A percentile compares a stretch with the other conserved stretches of the same genome.
These are phyloP conservation scores for Odontarrhena argentea DNA, from an alignment of 345 rosid genomes.

Conservation along the genomic window DNA sequence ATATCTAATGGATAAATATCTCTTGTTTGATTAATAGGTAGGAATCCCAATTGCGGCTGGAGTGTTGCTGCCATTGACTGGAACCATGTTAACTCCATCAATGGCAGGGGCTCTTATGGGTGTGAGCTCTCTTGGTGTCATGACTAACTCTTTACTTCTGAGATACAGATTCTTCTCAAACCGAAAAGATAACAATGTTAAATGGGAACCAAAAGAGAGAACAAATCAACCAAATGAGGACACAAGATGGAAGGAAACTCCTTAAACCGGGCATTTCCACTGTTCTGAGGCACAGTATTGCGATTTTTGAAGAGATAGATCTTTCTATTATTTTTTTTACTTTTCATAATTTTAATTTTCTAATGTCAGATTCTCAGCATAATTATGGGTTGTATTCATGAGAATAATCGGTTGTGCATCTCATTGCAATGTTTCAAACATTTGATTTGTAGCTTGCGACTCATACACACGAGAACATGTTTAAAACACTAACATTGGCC, in stretches of 20 bases:
- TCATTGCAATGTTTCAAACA: not conserved
- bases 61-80: slow-evolving; percentile 73
- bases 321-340: not conserved
- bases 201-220: slow-evolving; percentile 39
- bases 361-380: not conserved
- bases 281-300: not conserved
- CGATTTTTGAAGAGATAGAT: slow-evolving; percentile 27
- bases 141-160: slow-evolving; percentile 83
- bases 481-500: not conserved
- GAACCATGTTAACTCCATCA: slow-evolving; percentile 90
- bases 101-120: slow-evolving; percentile 99
- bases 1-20: slow-evolving; percentile 12
- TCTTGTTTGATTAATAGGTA: slow-evolving; percentile 44
- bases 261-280: slow-evolving; percentile 7
- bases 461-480: slow-evolving; percentile 4
- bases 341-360: not conserved
- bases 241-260: slow-evolving; percentile 35
- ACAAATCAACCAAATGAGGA: slow-evolving; percentile 31
- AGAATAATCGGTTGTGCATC: not conserved
- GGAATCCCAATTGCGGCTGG: slow-evolving; percentile 98
- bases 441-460: slow-evolving; percentile 5
- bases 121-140: slow-evolving; percentile 89
- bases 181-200: slow-evolving; percentile 35
- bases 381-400: not conserved
- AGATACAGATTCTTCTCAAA: slow-evolving; percentile 63